Evolutionary conservation across 257 asterid species (phyloP).

Genomic region (Striga asiatica): DNA sequence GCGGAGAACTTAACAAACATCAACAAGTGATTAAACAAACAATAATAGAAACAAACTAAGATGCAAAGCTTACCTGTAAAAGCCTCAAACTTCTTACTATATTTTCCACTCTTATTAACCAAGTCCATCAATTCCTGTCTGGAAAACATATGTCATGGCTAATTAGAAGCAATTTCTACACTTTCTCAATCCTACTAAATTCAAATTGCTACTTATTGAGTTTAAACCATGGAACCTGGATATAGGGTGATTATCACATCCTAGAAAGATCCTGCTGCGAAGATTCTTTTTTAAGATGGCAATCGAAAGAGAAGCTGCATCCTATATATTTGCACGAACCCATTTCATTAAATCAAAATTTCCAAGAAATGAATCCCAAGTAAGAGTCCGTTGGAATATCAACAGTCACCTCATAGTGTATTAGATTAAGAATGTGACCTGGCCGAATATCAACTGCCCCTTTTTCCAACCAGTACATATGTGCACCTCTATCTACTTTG

Average conservation of each 20-base stretch:
- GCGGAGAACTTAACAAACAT: no score
- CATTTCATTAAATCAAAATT: constrained; percentile 1
- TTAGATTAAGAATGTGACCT: constrained; percentile 87
- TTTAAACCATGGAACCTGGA: constrained; percentile 45
- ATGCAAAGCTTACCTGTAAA: constrained; percentile 49
- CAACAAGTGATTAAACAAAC: not conserved
- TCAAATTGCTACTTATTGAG: not conserved
- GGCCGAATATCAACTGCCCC: constrained; percentile 64
- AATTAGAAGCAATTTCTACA: constrained; percentile 1
- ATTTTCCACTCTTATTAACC: constrained; percentile 65
- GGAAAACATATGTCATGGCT: constrained; percentile 12
- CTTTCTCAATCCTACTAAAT: not conserved
- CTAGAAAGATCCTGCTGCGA: constrained; percentile 54
- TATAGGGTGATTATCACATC: constrained; percentile 82
- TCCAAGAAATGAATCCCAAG: not conserved
- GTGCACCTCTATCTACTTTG: constrained; percentile 91
- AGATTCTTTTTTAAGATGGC: constrained; percentile 59
- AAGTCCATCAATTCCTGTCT: constrained; percentile 86
- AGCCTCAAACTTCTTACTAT: constrained; percentile 47
- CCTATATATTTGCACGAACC: constrained; percentile 31
- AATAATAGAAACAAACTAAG: not conserved
- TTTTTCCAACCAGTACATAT: constrained; percentile 73
- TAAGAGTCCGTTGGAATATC: not conserved
- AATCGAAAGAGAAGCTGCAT: constrained; percentile 79
- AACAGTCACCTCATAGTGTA: constrained; percentile 80